These are phyloP conservation scores for Geosmithia flava DNA, from an alignment of 2,329 filamentous ascomycete genomes.

Conservation along the genomic window DNA sequence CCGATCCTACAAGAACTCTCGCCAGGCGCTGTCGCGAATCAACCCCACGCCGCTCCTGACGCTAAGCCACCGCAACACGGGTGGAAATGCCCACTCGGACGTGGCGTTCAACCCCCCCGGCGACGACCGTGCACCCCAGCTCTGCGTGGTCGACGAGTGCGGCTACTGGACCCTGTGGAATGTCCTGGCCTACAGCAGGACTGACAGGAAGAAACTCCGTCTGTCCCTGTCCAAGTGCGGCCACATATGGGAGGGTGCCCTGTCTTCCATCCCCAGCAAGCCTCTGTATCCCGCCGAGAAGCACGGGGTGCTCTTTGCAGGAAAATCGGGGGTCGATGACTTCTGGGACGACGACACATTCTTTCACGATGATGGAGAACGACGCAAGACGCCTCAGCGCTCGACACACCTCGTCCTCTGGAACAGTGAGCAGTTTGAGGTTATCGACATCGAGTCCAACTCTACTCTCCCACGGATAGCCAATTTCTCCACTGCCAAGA, in stretches of 20 bases:
- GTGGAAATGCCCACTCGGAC: conserved; percentile 45
- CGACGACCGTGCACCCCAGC: conserved; percentile 37
- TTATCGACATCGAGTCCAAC: conserved; percentile 22
- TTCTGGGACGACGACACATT: background rate
- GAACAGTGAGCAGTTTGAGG: conserved; percentile 20
- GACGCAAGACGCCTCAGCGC: conserved; percentile 4
- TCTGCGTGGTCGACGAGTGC: conserved; percentile 52
- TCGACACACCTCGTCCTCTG: conserved; percentile 19
- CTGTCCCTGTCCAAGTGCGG: conserved; percentile 25
- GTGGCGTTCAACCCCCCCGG: conserved; percentile 48
- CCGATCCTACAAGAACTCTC: background rate
- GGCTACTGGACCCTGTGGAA: conserved; percentile 62
- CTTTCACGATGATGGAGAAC: conserved; percentile 3
- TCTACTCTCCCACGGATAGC: conserved; percentile 13
- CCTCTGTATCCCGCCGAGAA: conserved; percentile 17
- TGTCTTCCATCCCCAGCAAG: conserved; percentile 17
- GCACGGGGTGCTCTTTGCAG: conserved; percentile 31
- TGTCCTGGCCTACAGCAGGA: conserved; percentile 25
- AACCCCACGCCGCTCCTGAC: conserved; percentile 40
- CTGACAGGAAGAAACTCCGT: conserved; percentile 18
- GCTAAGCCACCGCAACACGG: conserved; percentile 39
- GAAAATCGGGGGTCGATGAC: conserved; percentile 8
- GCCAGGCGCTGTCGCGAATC: conserved; percentile 32
- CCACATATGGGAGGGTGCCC: conserved; percentile 26
- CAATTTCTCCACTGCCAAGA: conserved; percentile 9